Conservation (phyloP, 2,329 filamentous ascomycete species). For the Talaromyces albobiverticillius region DNA sequence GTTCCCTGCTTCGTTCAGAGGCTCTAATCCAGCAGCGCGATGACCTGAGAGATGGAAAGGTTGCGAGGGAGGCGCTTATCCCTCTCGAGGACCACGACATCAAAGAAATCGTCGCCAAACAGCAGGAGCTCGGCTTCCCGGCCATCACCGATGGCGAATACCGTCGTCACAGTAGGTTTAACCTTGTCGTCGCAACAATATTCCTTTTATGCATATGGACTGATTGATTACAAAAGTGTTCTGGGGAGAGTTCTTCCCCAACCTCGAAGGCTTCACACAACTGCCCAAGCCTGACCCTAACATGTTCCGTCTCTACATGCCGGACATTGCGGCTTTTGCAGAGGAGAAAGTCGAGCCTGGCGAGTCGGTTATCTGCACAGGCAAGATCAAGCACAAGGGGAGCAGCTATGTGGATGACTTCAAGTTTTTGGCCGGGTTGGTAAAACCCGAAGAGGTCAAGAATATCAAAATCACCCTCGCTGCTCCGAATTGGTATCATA, state of each 20-base stretch:
- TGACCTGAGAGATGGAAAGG: slow-evolving; percentile 54
- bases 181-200: background rate
- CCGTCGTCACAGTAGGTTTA: slow-evolving; percentile 40
- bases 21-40: slow-evolving; percentile 60
- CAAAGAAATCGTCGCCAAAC: slow-evolving; percentile 62
- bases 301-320: slow-evolving; percentile 58
- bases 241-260: slow-evolving; percentile 57
- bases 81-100: slow-evolving; percentile 65
- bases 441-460: slow-evolving; percentile 60
- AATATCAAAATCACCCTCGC: slow-evolving; percentile 68
- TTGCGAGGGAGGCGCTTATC: slow-evolving; percentile 55
- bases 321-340: slow-evolving; percentile 61
- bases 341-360: slow-evolving; percentile 57
- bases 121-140: slow-evolving; percentile 61
- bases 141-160: slow-evolving; percentile 70
- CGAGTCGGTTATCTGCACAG: slow-evolving; percentile 55
- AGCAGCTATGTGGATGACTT: slow-evolving; percentile 58
- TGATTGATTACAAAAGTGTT: slow-evolving; percentile 42
- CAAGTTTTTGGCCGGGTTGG: slow-evolving; percentile 56
- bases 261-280: slow-evolving; percentile 55
- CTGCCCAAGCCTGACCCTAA: slow-evolving; percentile 46
- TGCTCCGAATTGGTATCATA: slow-evolving; percentile 67
- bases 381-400: slow-evolving; percentile 57
- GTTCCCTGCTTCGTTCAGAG: slow-evolving; percentile 66
- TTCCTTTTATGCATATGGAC: background rate